Base-by-base conservation (phyloP, 345 rosid species). In the Stellera chamaejasme region DNA sequence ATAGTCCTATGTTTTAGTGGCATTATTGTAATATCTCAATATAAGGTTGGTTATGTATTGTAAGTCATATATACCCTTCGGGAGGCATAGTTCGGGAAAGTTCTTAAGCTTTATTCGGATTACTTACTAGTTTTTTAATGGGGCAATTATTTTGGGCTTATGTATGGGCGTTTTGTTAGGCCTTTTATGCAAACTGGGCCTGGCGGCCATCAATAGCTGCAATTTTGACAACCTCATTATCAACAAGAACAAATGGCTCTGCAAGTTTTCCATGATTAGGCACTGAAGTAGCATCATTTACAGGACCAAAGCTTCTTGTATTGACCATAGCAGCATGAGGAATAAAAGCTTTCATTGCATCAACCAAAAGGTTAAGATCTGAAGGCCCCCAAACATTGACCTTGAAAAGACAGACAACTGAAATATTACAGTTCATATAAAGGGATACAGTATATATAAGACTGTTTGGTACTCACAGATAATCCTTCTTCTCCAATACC, bases 311-410 rank as follows among this genome's bases (percentile, higher is more conserved):
- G 68, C 94, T 75, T 48, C 64, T 75, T 6, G 99, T 81, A 59
- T 92, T 89, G 73, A 92, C 94, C 99, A 89, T 92, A 54, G 99
- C 85, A 56, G 97, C 96, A 63, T 84, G 91, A 57, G 97, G 97
- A 72, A 86, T 83, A 71, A 92, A 92, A 46, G 82, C 86, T 69
- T 75, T 86, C 99, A 92, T 89, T 27, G 97, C 99, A 75, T 87
- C 82, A 55, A 88, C 89, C 67, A 92, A 72, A 60, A 74, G 78
- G 60, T 86, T 76, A 47, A 92, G 89, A 84, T 92, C 93, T n/a
- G 94, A 92, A 53, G 97, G 96, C 45, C 99, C 99, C 89, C 99
- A 92, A 48, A 92, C 58, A 56, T 92, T 92, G 65, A 92, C 94
- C 99, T 88, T 72, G n/a, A 50, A 59, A 54, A 76, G 52, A 11